Conservation (phyloP, 768 basidiomycete species). For the Chalciporus chontae region DNA sequence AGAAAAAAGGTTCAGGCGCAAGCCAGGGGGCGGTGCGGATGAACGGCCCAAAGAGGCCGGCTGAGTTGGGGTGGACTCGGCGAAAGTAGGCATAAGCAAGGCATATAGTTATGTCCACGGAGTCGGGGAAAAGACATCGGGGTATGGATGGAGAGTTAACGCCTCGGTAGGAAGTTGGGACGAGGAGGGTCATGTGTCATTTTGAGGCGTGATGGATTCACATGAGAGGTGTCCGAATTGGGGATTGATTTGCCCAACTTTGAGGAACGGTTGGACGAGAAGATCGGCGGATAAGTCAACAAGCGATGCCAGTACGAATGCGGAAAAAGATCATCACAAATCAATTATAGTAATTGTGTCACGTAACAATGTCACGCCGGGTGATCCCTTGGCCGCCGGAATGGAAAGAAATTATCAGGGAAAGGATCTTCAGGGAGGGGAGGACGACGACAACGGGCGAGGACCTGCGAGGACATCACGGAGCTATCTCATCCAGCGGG, state of each 20-base stretch:
- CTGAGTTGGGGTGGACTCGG: no score
- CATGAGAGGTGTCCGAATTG: constrained; percentile 6
- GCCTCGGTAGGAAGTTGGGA: constrained; percentile 9
- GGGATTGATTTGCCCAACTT: constrained; percentile 28
- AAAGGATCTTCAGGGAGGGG: constrained; percentile 16
- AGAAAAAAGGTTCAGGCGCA: not conserved
- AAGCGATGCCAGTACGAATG: constrained; percentile 9
- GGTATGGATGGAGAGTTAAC: not conserved
- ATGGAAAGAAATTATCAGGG: constrained; percentile 7
- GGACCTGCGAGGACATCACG: not conserved
- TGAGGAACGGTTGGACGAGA: constrained; percentile 23
- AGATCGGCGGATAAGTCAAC: constrained; percentile 38
- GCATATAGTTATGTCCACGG: constrained; percentile 28
- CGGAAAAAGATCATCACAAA: constrained; percentile 32
- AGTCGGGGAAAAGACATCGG: not conserved
- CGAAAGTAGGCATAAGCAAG: no score
- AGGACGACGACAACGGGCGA: not conserved
- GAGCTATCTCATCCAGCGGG: no score
- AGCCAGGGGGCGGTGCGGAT: not conserved
- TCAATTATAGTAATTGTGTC: constrained; percentile 14
- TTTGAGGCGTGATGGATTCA: no score
- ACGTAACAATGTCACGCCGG: not conserved
- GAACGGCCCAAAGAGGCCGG: not conserved
- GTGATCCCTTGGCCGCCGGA: constrained; percentile 15
- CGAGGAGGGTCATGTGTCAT: not conserved